phyloP scores from a whole-genome alignment of 2,329 filamentous ascomycete species.

The Arthrinium puccinioides region DNA sequence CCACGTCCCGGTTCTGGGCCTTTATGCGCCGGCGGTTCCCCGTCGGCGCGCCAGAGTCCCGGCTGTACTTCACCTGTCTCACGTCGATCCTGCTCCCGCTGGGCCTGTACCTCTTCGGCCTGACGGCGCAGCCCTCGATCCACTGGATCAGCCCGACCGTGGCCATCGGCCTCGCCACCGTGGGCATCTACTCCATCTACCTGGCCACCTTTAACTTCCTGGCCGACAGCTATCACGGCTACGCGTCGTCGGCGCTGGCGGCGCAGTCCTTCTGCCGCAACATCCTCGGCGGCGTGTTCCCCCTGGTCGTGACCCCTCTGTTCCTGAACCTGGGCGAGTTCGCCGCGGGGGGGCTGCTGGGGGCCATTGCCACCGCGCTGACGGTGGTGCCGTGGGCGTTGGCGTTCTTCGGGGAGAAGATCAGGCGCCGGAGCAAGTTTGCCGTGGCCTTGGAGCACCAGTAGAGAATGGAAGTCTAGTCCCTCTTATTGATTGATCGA shows the following conservation, averaged over 20 bases:
- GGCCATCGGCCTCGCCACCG: constrained; percentile 66
- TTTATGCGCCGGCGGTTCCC: constrained; percentile 39
- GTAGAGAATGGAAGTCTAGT: too few species aligned
- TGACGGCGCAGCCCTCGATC: constrained; percentile 53
- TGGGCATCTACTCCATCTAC: constrained; percentile 83
- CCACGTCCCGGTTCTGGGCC: constrained; percentile 31
- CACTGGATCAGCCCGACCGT: constrained; percentile 69
- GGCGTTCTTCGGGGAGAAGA: constrained; percentile 68
- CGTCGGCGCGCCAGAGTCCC: constrained; percentile 59
- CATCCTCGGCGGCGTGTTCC: constrained; percentile 73
- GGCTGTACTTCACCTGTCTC: constrained; percentile 78
- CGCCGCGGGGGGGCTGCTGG: constrained; percentile 67
- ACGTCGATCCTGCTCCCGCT: constrained; percentile 68
- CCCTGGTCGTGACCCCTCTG: constrained; percentile 66
- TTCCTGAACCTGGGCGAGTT: constrained; percentile 66
- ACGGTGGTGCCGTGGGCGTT: constrained; percentile 85
- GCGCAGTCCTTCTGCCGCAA: constrained; percentile 85
- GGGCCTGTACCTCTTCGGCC: constrained; percentile 77
- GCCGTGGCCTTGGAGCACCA: constrained; percentile 36
- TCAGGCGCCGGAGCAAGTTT: constrained; percentile 70
- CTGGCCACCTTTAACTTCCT: constrained; percentile 90
- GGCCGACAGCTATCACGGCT: constrained; percentile 78
- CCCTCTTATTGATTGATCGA: too few species aligned
- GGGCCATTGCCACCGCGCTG: constrained; percentile 60
- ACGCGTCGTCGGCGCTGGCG: constrained; percentile 78